A percentile compares a stretch with the other conserved stretches of the same genome.
Conservation (phyloP, 352 stramenopile species). For the Thraustochytrium sp. region DNA sequence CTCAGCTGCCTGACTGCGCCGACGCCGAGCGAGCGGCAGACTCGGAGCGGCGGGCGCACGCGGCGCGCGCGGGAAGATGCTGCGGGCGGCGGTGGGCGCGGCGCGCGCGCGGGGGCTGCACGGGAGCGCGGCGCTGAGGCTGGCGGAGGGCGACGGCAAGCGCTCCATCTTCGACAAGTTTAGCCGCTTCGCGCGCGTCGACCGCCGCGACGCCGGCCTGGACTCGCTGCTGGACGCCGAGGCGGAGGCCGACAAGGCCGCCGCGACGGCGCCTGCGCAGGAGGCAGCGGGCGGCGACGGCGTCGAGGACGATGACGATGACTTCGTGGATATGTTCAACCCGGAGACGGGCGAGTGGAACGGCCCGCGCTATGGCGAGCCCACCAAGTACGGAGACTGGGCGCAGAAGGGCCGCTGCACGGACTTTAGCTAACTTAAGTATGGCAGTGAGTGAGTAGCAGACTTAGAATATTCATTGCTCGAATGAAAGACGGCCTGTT, state of each 20-base stretch:
- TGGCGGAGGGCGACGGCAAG: not conserved
- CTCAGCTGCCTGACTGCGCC: no score
- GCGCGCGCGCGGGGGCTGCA: not conserved
- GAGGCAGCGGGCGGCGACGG: not conserved
- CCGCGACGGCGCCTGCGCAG: not conserved
- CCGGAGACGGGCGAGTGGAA: conserved; percentile 45
- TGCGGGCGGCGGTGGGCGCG: not conserved
- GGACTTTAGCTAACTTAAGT: conserved; percentile 26
- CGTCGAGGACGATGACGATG: conserved; percentile 34
- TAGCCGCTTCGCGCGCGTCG: conserved; percentile 14
- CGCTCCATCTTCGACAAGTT: conserved; percentile 24
- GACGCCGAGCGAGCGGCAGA: no score
- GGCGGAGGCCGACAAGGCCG: not conserved
- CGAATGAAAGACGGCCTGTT: no score
- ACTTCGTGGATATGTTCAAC: conserved; percentile 46
- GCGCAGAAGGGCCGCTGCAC: conserved; percentile 28
- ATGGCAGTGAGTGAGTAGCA: no score
- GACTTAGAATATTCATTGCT: no score
- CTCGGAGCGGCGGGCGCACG: no score
- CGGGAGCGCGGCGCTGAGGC: not conserved
- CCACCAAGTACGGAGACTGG: conserved; percentile 39
- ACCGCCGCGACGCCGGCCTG: not conserved
- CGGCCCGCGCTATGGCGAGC: conserved; percentile 22
- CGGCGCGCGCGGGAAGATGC: not conserved
- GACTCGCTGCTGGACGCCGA: not conserved